Evolutionary conservation across 2,329 filamentous ascomycete species (phyloP).

Genomic region (Amylocarpus encephaloides): DNA sequence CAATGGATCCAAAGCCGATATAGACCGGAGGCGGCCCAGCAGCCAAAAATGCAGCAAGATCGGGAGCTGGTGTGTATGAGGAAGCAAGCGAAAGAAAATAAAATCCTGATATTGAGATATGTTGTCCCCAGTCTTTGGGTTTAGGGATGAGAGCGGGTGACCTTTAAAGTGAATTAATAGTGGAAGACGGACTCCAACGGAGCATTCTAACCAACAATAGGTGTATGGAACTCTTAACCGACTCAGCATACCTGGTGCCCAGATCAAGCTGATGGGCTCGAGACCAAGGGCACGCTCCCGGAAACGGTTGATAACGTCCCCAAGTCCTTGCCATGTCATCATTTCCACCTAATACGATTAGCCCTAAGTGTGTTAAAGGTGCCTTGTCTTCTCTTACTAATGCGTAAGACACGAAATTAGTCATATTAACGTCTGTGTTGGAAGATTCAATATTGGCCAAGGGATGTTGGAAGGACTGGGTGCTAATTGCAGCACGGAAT

Average conservation of each 20-base stretch:
- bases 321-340: conserved; percentile 71
- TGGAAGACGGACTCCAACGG: too few species aligned
- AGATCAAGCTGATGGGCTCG: conserved; percentile 71
- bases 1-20: conserved; percentile 78
- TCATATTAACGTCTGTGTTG: conserved; percentile 55
- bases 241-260: conserved; percentile 73
- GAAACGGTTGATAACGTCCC: conserved; percentile 87
- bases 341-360: conserved; percentile 47
- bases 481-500: conserved; percentile 27
- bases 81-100: conserved; percentile 66
- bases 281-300: conserved; percentile 67
- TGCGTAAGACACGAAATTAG: conserved; percentile 63
- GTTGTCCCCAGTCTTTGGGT: conserved; percentile 65
- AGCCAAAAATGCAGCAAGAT: conserved; percentile 59
- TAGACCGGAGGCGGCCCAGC: conserved; percentile 69
- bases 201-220: conserved; percentile 64
- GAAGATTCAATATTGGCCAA: conserved; percentile 61
- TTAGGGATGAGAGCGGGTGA: conserved; percentile 74
- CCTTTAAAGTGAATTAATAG: conserved; percentile 27
- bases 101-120: conserved; percentile 71
- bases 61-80: conserved; percentile 58
- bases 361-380: too few species aligned
- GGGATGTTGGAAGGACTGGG: conserved; percentile 64
- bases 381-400: conserved; percentile 30
- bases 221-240: conserved; percentile 76